phyloP scores from a whole-genome alignment of 2,329 filamentous ascomycete species.

The Scedosporium boydii region DNA sequence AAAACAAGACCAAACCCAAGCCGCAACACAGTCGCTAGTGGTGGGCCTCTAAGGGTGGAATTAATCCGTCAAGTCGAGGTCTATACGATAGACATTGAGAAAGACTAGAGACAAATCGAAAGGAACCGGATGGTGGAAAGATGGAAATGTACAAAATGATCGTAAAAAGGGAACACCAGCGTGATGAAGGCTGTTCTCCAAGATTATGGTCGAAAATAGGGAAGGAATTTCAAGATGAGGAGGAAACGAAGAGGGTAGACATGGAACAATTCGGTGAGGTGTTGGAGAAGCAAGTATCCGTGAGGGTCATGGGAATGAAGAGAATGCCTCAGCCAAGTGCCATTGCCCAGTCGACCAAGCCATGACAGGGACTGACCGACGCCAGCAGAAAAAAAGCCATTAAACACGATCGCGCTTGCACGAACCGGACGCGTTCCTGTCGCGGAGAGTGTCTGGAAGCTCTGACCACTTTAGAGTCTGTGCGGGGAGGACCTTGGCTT shows the following conservation, averaged over 20 bases:
- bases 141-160: too few species aligned
- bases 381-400: slow-evolving; percentile 5
- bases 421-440: slow-evolving; percentile 14
- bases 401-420: slow-evolving; percentile 12
- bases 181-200: too few species aligned
- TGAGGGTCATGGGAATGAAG: neutral
- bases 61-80: neutral
- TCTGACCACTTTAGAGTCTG: slow-evolving; percentile 11
- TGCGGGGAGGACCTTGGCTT: slow-evolving; percentile 6
- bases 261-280: too few species aligned
- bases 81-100: neutral
- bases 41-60: neutral
- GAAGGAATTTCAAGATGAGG: too few species aligned
- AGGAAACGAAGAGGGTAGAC: too few species aligned
- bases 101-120: neutral
- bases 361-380: neutral
- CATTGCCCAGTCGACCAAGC: neutral
- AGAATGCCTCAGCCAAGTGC: neutral
- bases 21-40: neutral
- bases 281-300: neutral
- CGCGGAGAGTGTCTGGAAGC: slow-evolving; percentile 6
- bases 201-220: too few species aligned
- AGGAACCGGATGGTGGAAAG: neutral
- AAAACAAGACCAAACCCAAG: neutral
- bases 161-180: too few species aligned